Evolutionary conservation across 75 land plant species (phyloP).

Genomic region (Azolla pinnata): DNA sequence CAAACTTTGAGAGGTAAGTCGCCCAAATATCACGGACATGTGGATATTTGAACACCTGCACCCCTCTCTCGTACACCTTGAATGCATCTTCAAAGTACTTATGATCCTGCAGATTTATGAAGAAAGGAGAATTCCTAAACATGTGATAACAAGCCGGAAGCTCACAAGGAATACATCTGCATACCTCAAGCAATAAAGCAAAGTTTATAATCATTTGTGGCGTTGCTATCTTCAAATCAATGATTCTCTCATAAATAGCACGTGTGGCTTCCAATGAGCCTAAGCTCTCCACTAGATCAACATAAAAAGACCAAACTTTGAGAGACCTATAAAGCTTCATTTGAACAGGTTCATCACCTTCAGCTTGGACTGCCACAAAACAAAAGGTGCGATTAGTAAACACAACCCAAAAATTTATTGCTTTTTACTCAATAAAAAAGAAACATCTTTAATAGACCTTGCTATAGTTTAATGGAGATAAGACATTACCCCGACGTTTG

Average conservation of each 20-base stretch:
- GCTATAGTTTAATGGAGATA: no score
- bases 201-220: constrained; percentile 89
- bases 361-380: constrained; percentile 90
- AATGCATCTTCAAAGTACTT: constrained; percentile 94
- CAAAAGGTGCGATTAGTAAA: no score
- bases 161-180: no score
- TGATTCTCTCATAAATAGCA: constrained; percentile 68
- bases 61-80: constrained; percentile 91
- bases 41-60: constrained; percentile 92
- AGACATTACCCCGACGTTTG: constrained; percentile 79
- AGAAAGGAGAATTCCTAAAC: neutral
- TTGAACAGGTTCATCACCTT: constrained; percentile 87
- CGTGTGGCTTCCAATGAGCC: constrained; percentile 78
- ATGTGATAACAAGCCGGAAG: no score
- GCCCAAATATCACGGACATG: constrained; percentile 94
- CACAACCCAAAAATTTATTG: neutral
- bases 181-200: constrained; percentile 75
- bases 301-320: constrained; percentile 84
- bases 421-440: neutral
- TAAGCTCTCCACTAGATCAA: constrained; percentile 86
- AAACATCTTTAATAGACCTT: no score
- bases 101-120: constrained; percentile 41
- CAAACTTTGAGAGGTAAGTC: constrained; percentile 84
- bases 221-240: constrained; percentile 84
- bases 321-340: constrained; percentile 78